These are phyloP conservation scores for Nicotiana noctiflora DNA, from an alignment of 257 asterid genomes.

Conservation along the genomic window DNA sequence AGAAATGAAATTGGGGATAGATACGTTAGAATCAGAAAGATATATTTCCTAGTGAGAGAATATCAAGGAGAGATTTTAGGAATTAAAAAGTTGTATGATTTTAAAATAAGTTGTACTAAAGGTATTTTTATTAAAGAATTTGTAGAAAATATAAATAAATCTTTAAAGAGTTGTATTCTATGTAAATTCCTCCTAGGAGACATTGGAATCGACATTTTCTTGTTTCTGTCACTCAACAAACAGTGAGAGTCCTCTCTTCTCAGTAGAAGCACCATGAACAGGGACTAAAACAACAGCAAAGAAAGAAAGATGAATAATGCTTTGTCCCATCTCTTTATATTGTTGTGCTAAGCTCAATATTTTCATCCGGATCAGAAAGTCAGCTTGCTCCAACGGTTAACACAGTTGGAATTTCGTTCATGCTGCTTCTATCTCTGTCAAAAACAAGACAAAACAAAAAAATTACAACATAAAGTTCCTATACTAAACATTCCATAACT, in stretches of 20 bases:
- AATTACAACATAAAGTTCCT: neutral
- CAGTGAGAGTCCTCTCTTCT: neutral
- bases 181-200: no score
- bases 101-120: no score
- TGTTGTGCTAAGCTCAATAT: neutral
- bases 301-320: neutral
- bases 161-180: no score
- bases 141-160: no score
- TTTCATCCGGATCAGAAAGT: neutral
- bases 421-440: neutral
- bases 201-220: no score
- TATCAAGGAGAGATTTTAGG: no score
- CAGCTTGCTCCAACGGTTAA: neutral
- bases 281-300: neutral
- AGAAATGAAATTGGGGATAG: no score
- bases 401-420: neutral
- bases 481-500: neutral
- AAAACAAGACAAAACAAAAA: neutral
- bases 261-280: neutral
- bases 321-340: neutral
- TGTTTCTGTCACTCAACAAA: no score
- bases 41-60: no score
- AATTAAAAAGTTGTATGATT: no score
- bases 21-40: no score
- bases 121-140: no score